Evolutionary conservation across 2,329 filamentous ascomycete genomes (phyloP).

Genomic region (Aureobasidium sp.): DNA sequence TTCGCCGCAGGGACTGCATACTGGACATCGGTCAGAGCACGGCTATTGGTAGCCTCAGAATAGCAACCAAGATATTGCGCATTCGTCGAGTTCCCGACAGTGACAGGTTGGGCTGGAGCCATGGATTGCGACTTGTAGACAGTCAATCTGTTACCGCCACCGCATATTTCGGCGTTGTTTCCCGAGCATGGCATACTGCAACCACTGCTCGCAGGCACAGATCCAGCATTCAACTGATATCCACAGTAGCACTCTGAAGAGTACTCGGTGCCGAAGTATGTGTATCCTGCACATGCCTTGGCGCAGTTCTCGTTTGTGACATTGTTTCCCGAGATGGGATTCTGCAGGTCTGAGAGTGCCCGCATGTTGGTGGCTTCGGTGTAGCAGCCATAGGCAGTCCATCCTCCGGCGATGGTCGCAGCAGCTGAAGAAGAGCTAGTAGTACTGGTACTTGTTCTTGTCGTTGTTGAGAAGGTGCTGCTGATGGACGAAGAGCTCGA

Average conservation of each 20-base stretch:
- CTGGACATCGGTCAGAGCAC: background rate
- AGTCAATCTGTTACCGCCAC: background rate
- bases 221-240: background rate
- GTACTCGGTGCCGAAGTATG: slow-evolving; percentile 22
- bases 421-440: background rate
- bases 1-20: background rate
- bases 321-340: slow-evolving; percentile 20
- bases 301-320: slow-evolving; percentile 36
- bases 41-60: background rate
- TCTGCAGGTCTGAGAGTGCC: slow-evolving; percentile 23
- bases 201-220: background rate
- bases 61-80: background rate
- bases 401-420: background rate
- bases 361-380: slow-evolving; percentile 25
- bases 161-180: background rate
- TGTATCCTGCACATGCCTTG: slow-evolving; percentile 27
- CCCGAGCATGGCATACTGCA: background rate
- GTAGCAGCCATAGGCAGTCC: slow-evolving; percentile 29
- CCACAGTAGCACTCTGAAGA: background rate
- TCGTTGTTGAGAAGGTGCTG: background rate
- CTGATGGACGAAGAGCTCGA: background rate
- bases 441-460: background rate
- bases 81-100: background rate
- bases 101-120: background rate
- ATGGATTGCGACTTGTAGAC: background rate